A percentile compares a stretch with the other conserved stretches of the same genome.
phyloP scores from a whole-genome alignment of 441 rosid species.

The Cnidoscolus chayamansa region DNA sequence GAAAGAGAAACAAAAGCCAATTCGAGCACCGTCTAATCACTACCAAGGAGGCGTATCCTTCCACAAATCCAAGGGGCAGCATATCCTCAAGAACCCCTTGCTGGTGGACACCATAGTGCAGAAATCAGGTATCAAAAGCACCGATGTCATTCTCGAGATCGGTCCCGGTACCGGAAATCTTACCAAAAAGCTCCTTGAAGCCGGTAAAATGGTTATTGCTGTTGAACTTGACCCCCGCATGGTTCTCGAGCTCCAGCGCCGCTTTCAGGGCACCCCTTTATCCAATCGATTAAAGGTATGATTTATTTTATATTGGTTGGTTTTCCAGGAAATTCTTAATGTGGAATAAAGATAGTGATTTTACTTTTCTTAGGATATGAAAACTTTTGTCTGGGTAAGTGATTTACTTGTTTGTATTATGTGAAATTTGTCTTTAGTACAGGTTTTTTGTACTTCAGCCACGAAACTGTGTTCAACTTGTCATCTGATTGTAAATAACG shows the following conservation, averaged over 20 bases:
- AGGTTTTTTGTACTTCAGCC: not conserved
- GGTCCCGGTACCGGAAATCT: slow-evolving; percentile 93
- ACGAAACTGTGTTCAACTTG: not conserved
- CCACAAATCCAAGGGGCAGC: slow-evolving; percentile 90
- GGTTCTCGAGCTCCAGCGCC: slow-evolving; percentile 89
- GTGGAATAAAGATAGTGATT: not conserved
- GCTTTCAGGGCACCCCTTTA: slow-evolving; percentile 74
- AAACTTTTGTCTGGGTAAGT: not conserved
- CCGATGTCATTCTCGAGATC: slow-evolving; percentile 81
- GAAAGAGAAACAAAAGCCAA: slow-evolving; percentile 63
- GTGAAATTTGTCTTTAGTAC: not conserved
- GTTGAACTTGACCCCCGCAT: slow-evolving; percentile 83
- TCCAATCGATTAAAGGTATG: slow-evolving; percentile 57
- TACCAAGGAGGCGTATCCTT: slow-evolving; percentile 84
- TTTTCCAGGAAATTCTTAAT: not conserved
- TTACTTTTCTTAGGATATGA: too few species aligned
- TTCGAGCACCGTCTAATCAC: slow-evolving; percentile 50
- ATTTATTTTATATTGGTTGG: not conserved
- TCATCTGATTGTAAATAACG: not conserved
- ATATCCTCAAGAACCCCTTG: slow-evolving; percentile 80
- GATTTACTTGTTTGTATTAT: not conserved
- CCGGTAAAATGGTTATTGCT: slow-evolving; percentile 76
- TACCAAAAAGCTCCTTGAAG: slow-evolving; percentile 85
- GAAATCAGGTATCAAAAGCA: slow-evolving; percentile 76
- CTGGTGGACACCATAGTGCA: slow-evolving; percentile 78